Evolutionary conservation across 2,329 filamentous ascomycete genomes (phyloP), one percentile per base, ranked within the genome.

Genomic region (Canariomyces notabilis): DNA sequence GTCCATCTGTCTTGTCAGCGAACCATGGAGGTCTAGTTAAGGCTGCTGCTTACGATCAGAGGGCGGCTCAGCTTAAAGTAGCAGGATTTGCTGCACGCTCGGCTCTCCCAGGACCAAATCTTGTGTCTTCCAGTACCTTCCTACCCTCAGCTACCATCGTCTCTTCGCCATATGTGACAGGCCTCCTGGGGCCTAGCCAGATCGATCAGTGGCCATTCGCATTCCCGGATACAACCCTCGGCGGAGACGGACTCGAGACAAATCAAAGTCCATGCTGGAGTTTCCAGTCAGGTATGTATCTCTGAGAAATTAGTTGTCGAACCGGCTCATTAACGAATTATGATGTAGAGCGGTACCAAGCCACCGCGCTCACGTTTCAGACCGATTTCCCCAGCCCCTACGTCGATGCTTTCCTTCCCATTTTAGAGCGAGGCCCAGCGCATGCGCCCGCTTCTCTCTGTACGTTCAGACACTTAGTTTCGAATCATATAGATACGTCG

Each of bases 1-100:
- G 29, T 12, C 44, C 41, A 47, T 52, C 49, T 6, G 50, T 46
- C 2, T 15, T 26, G 26, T 11, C 26, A 19, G n/a, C n/a, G n/a
- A n/a, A n/a, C n/a, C n/a, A n/a, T n/a, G n/a, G n/a, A n/a, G 18
- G 18, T 20, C 19, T 20, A 22, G 2, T n/a, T 20, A 3, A 22
- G n/a, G 5, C 6, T 37, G 19, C 12, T 8, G 19, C 15, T 37
- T 21, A 23, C 26, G 9, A 29, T 11, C 26, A 9, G 14, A 29
- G 26, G 26, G 14, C 26, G 3, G 9, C 9, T 9, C 4, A 8
- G 26, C 26, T 11, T 12, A 29, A 3, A 4, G 14, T 12, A 9
- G 26, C 26, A 29, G 26, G 26, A 29, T 9, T 9, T 12, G 9
- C 14, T 9, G 9, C 4, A 12, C 8, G 26, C 26, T 9, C 26